Evolutionary conservation across 2,329 filamentous ascomycete species (phyloP), one percentile per base, ranked within the genome.

Genomic region (Lachnellula subtilissima): DNA sequence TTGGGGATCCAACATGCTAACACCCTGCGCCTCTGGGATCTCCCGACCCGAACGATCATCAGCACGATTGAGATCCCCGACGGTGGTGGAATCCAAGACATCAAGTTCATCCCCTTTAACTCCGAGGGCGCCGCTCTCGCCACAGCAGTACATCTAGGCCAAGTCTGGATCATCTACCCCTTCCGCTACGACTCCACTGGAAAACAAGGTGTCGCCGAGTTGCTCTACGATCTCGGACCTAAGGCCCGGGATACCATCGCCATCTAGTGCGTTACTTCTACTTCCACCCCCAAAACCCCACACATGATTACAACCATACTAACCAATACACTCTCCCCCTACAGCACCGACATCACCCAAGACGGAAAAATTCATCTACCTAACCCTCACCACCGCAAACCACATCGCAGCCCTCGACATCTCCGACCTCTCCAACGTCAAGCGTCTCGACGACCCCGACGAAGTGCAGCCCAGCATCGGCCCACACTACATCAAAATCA

Each of bases 161-260:
- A 85, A 63, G 79, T 85, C 61, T 86, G 82, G 82, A 79, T 85
- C 67, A 84, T 86, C 70, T 85, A 85, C 67, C 83, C 83, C 22
- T 79, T 79, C 74, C 78, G 80, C 60, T 78, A 73, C 58, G 75
- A 83, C 63, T 66, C 73, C 7, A 73, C 79, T 22, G 82, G 82
- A 52, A 78, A 80, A 48, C 81, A 79, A 60, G 83, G 83, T 54
- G 75, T 79, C 7, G 77, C 81, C 5, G 76, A 85, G 68, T 74
- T 82, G 0, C 77, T 85, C 25, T 83, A 75, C 62, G 80, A 84
- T 58, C 76, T 85, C 23, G 82, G 82, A 3, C 71, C 74, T 43
- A 79, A 79, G 59, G 81, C 80, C 46, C 78, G 78, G 52, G 73
- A 84, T 55, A 78, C 76, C 2, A 67, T 79, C 23, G 82, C 81